Base-by-base conservation (phyloP, 2,329 filamentous ascomycete species). In the Pseudogymnoascus sp. region DNA sequence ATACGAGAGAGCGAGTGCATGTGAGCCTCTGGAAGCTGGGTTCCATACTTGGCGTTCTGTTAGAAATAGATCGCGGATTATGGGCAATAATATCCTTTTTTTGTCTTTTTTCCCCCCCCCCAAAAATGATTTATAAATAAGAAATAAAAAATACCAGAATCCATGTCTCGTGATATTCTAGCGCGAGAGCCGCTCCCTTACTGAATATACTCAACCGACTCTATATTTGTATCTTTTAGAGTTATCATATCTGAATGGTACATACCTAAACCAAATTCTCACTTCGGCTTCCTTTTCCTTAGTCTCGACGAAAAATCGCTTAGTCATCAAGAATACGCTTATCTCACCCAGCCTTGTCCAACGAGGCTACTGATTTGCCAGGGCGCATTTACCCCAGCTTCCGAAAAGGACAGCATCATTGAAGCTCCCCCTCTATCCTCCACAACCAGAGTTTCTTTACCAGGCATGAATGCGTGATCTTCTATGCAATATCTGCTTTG, bases 401-500 rank as follows among this genome's bases (percentile, higher is more conserved):
- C 50, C 50, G 29, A 33, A 56, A 33, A 56, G 50, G 50, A 56
- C 50, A 56, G n/a, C 50, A 56, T 7, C n/a, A 56, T 56, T 21
- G 5, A 33, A 56, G 50, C 50, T 31, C 29, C 50, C 50, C 50
- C 29, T 33, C 50, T 4, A 56, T 33, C 29, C n/a, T 33, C 50
- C 26, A 56, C 50, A 56, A 31, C 47, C 47, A 53, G 50, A 33
- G n/a, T 33, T 33, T 29, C 26, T 56, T 33, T 33, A n/a, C 8
- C 10, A 33, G 50, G 14, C 16, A 56, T 56, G 50, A 33, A 13
- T 56, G n/a, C 33, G 50, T 33, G 29, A 33, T 56, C 33, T 56
- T 56, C n/a, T 19, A 21, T 56, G n/a, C 33, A 56, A 56, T 56
- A 56, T 56, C 33, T 56, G 50, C 19, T 56, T 56, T 33, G 50